Evolutionary conservation across 441 rosid species (phyloP).

Genomic region (Jatropha multifida): DNA sequence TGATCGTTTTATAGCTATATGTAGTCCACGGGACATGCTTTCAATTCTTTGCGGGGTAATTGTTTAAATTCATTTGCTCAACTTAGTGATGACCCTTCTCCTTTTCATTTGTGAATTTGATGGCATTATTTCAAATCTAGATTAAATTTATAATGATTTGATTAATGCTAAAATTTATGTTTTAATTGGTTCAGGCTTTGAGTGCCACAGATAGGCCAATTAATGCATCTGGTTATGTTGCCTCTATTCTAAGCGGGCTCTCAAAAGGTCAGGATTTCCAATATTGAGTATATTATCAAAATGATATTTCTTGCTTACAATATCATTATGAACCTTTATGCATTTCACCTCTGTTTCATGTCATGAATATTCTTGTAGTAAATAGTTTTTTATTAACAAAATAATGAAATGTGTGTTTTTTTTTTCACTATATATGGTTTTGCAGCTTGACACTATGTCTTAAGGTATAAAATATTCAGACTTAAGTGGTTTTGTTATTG

Average conservation of each 20-base stretch:
- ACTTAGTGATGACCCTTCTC: not conserved
- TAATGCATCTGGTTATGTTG: conserved; percentile 40
- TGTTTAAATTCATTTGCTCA: conserved; percentile 5
- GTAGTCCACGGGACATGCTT: conserved; percentile 90
- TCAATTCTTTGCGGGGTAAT: conserved; percentile 80
- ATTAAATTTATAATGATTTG: not conserved
- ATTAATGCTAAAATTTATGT: not conserved
- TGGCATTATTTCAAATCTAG: not conserved
- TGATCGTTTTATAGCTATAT: conserved; percentile 44
- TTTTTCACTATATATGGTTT: not conserved
- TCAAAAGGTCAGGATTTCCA: conserved; percentile 55
- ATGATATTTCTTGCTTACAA: conserved; percentile 6
- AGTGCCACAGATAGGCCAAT: conserved; percentile 42
- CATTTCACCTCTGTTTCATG: conserved; percentile 4
- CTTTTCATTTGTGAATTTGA: not conserved
- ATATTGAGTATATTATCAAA: not conserved
- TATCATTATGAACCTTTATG: not conserved
- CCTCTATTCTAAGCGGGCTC: conserved; percentile 72
- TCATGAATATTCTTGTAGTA: not conserved
- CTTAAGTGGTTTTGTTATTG: not conserved
- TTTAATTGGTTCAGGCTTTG: conserved; percentile 62
- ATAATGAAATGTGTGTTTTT: not conserved
- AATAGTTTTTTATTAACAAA: not conserved
- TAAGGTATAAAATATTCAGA: not conserved
- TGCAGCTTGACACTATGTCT: not conserved